Percentiles rank a stretch among this genome's conserved stretches.
These are phyloP conservation scores for Agrocybe pediades DNA, from an alignment of 768 basidiomycete genomes.

Conservation along the genomic window DNA sequence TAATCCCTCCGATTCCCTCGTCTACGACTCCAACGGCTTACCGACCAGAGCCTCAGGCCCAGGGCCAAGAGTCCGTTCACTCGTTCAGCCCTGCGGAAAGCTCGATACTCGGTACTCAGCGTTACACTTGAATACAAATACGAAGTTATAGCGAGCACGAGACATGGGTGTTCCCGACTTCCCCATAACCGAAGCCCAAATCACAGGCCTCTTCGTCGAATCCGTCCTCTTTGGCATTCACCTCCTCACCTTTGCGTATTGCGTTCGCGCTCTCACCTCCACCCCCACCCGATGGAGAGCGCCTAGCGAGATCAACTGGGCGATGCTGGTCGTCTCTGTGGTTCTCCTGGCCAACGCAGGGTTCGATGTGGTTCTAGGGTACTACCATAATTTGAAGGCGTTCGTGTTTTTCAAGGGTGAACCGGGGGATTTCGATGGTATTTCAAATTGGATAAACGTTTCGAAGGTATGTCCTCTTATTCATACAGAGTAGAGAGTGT, in stretches of 20 bases:
- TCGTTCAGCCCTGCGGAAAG: too few species aligned
- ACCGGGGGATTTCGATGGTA: constrained; percentile 5
- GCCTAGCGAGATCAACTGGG: constrained; percentile 7
- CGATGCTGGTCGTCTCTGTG: constrained; percentile 3
- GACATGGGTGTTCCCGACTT: background rate
- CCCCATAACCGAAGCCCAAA: constrained; percentile 15
- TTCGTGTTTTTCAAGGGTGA: constrained; percentile 15
- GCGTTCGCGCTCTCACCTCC: constrained; percentile 7
- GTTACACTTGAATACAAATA: too few species aligned
- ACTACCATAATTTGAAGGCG: constrained; percentile 13
- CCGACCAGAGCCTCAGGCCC: too few species aligned
- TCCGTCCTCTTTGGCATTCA: constrained; percentile 13
- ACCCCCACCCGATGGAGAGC: background rate
- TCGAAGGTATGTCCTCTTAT: constrained; percentile 1
- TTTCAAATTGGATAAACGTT: constrained; percentile 17
- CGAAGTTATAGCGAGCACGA: too few species aligned
- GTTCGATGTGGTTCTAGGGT: constrained; percentile 10
- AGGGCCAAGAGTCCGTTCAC: too few species aligned
- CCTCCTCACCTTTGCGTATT: constrained; percentile 10
- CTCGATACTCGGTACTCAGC: too few species aligned
- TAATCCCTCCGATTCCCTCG: too few species aligned
- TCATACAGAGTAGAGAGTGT: too few species aligned
- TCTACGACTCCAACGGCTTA: too few species aligned
- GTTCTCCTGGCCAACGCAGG: constrained; percentile 4
- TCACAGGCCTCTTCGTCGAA: constrained; percentile 12